A percentile compares a stretch with the other conserved stretches of the same genome.
Conservation (phyloP, 345 rosid species). For the Arabidopsis thaliana region TAIR10.1 NC_003070.9:21573501-21574000, state of each 20-base stretch:
- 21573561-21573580: conserved; percentile 10
- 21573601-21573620: conserved; percentile 12
- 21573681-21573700: conserved; percentile 53
- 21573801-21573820: conserved; percentile 67
- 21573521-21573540: background rate
- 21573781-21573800: conserved; percentile 67
- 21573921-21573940: conserved; percentile 73
- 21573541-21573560: conserved; percentile 22
- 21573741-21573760: conserved; percentile 81
- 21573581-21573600: background rate
- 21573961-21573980: conserved; percentile 94
- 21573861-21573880: conserved; percentile 99
- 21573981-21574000: conserved; percentile 77
- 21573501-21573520: conserved; percentile 26
- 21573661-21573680: conserved; percentile 55
- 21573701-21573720: conserved; percentile 54
- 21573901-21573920: conserved; percentile 88
- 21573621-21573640: conserved; percentile 30
- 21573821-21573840: conserved; percentile 97
- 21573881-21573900: conserved; percentile 96
- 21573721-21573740: conserved; percentile 94
- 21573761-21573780: conserved; percentile 85
- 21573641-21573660: conserved; percentile 30
- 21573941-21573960: conserved; percentile 94
- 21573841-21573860: conserved; percentile 92